Base-by-base conservation (phyloP, 805 yeast genomes). In the Zygoascus flipseniorum region DNA sequence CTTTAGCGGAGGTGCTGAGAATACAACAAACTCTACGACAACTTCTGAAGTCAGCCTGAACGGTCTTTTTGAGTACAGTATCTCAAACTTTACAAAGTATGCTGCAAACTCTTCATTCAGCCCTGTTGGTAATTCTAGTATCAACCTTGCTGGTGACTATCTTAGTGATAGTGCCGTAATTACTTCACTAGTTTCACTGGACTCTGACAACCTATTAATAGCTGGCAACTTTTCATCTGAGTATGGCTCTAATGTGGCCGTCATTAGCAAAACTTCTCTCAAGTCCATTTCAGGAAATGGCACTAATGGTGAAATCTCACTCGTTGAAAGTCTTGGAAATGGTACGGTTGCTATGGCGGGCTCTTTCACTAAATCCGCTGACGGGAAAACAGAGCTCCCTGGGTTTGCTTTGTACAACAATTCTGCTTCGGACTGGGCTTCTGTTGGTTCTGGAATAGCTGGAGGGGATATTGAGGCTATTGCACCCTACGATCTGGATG, bases 51-150 rank as follows among this genome's bases (percentile, higher is more conserved):
- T 65, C 5, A 54, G 52, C 1, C 65, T 90, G 50, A 85, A 86
- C 65, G 96, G 95, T 9, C 61, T 92, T 19, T 88, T 92, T 63
- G 97, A 92, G 69, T 93, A 84, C 67, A 82, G 88, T 0, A 69
- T 82, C 39, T 68, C 78, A 1, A 89, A 89, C 65, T 88, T 86
- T 65, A 71, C 84, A 9, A 48, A 65, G 4, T 56, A 61, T 11
- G 58, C 66, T 26, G 62, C 67, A 13, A 59, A 64, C 43, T 60
- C 68, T 9, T 58, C 69, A 35, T 52, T 63, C 54, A 26, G 56
- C 20, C 59, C 69, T 8, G 69, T 81, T 43, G 80, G 82, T 0
- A 75, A 79, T 58, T 74, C 86, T 0, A 63, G 79, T 1, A 56
- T 83, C 43, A 69, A 58, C 58, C 65, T 20, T 60, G 71, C 55